These are phyloP conservation scores for Stephania yunnanensis DNA, from an alignment of 164 flowering plant species.

Conservation along the genomic window DNA sequence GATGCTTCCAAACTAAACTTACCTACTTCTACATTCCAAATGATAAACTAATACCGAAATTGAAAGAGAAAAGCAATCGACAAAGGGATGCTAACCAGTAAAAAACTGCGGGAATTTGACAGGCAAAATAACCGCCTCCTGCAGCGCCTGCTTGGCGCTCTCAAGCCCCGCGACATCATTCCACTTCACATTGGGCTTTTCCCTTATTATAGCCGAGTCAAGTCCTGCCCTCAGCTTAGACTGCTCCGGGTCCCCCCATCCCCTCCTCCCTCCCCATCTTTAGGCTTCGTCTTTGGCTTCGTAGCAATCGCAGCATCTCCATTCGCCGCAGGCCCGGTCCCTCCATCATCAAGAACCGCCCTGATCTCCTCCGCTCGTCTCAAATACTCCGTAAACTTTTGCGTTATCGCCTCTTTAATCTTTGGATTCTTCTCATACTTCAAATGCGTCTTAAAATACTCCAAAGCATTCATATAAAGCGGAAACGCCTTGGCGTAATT, in stretches of 20 bases:
- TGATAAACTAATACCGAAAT: background rate
- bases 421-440: constrained; percentile 98
- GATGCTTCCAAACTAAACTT: background rate
- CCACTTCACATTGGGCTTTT: constrained; percentile 98
- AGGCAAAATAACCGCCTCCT: constrained; percentile 95
- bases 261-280: constrained; percentile 56
- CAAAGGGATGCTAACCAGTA: constrained; percentile 44
- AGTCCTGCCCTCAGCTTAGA: constrained; percentile 76
- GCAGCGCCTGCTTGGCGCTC: constrained; percentile 94
- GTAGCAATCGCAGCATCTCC: constrained; percentile 87
- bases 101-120: constrained; percentile 97
- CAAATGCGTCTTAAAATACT: constrained; percentile 87
- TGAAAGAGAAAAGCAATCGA: background rate
- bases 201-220: constrained; percentile 85
- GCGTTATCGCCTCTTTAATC: constrained; percentile 85
- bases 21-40: background rate
- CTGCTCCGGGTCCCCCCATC: constrained; percentile 85
- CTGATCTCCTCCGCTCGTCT: constrained; percentile 98
- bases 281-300: constrained; percentile 68
- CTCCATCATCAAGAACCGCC: constrained; percentile 83
- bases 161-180: constrained; percentile 94
- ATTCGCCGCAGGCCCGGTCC: constrained; percentile 61
- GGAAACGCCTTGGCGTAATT: constrained; percentile 90
- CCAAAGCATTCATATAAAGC: constrained; percentile 92
- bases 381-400: constrained; percentile 89